Evolutionary conservation across 768 basidiomycete genomes (phyloP), one percentile per base, ranked within the genome.

Genomic region (Phallus indusiatus): DNA sequence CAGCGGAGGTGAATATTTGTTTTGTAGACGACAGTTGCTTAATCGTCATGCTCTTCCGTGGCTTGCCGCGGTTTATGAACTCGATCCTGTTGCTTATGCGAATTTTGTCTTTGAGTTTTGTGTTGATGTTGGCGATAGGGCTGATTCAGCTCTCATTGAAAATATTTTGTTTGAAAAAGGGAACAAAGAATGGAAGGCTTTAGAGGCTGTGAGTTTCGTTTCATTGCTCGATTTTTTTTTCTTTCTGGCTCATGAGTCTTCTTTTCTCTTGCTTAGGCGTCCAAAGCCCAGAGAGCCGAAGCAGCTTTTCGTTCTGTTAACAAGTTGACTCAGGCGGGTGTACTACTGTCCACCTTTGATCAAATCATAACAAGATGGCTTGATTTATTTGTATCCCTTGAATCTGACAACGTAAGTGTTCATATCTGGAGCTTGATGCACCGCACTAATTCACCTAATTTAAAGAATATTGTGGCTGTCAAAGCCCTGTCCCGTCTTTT

Each of bases 21-120:
- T 80, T 16, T 75, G 79, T 22, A 74, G 89, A 42, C 75, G 79
- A 42, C 69, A 73, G 1, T 69, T 92, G 20, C 69, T 83, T 54
- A 64, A 69, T 18, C 76, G 73, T 62, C 89, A 87, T 66, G 84
- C 77, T 14, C 67, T 75, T 17, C 79, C 78, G 20, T 93, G 90
- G 90, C 72, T 92, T 48, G 71, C 77, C 28, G 82, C 85, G 37
- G 69, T 91, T 22, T 85, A 89, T 67, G 75, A 84, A 53, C 79
- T 81, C 55, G 82, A 86, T 64, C 63, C 78, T 18, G 69, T 68
- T 1, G 67, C 74, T 8, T 92, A 88, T 66, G 74, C 76, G 10
- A 66, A 69, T 24, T 70, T 78, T 46, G 37, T 88, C 2, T 88
- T 80, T 60, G 78, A 82, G 7, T 68, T 80, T 24, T 81, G 80